phyloP scores from a whole-genome alignment of 495 filamentous ascomycete species.

The Aspergillus coremiiformis region DNA sequence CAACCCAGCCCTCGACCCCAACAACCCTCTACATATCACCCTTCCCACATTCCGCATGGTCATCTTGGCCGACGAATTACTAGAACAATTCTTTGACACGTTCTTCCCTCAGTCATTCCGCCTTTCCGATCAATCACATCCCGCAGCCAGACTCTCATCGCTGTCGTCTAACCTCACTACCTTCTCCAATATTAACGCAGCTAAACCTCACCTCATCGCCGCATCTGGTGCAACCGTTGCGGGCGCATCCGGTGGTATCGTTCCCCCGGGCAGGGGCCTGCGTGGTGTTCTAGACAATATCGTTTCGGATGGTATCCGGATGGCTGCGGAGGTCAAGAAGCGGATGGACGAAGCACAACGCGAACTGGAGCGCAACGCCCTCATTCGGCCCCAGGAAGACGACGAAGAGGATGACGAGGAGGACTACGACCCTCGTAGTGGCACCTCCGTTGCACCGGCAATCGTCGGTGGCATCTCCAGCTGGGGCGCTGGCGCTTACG shows the following conservation, averaged over 20 bases:
- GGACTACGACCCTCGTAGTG: constrained; percentile 16
- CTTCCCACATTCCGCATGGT: constrained; percentile 99
- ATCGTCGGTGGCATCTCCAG: constrained; percentile 39
- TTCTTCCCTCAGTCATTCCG: constrained; percentile 67
- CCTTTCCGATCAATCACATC: constrained; percentile 45
- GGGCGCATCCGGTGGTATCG: constrained; percentile 45
- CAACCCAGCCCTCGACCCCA: constrained; percentile 85
- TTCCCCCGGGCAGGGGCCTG: constrained; percentile 64
- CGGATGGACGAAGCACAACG: constrained; percentile 88
- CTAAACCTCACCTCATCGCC: constrained; percentile 31
- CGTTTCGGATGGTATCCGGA: constrained; percentile 91
- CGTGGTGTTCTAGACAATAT: constrained; percentile 94
- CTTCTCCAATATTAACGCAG: constrained; percentile 59
- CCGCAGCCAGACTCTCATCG: constrained; percentile 49
- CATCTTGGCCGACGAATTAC: constrained; percentile 86
- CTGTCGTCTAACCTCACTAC: constrained; percentile 71
- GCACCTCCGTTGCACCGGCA: constrained; percentile 13
- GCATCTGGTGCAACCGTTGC: constrained; percentile 34
- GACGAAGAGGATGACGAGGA: constrained; percentile 62
- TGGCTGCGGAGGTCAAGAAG: constrained; percentile 82
- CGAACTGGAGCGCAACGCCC: constrained; percentile 72
- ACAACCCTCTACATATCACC: constrained; percentile 89
- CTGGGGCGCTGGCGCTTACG: constrained; percentile 43
- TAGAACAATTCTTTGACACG: constrained; percentile 93
- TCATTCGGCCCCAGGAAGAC: constrained; percentile 67